Conservation (phyloP, 805 yeast genomes). For the Danielozyma ontarioensis region DNA sequence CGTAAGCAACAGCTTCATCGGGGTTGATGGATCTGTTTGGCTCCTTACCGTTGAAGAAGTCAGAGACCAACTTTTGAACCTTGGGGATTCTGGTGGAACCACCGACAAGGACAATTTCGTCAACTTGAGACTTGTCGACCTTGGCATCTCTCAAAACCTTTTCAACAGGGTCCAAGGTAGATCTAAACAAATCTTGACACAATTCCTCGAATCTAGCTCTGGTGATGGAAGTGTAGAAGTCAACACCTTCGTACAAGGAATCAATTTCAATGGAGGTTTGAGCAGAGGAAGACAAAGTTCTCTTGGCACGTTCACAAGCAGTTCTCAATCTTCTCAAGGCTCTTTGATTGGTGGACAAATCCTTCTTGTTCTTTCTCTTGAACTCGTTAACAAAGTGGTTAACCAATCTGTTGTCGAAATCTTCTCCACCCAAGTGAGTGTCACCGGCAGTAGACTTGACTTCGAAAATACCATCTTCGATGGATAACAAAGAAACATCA, state of each 20-base stretch:
- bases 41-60: constrained; percentile 96
- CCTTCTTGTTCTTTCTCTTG: constrained; percentile 98
- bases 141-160: constrained; percentile 88
- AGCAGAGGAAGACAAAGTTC: constrained; percentile 93
- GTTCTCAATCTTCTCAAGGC: constrained; percentile 98
- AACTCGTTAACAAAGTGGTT: constrained; percentile 90
- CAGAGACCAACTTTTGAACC: constrained; percentile 91
- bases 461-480: constrained; percentile 46
- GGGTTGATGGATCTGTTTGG: constrained; percentile 96
- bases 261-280: constrained; percentile 95
- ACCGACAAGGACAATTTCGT: constrained; percentile 94
- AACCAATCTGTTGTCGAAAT: constrained; percentile 94
- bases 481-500: constrained; percentile 43
- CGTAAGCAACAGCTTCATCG: constrained; percentile 98
- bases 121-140: constrained; percentile 81
- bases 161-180: constrained; percentile 92
- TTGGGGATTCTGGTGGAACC: constrained; percentile 98
- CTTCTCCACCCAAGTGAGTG: constrained; percentile 87
- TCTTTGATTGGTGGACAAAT: constrained; percentile 88
- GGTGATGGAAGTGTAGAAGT: constrained; percentile 92
- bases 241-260: constrained; percentile 90
- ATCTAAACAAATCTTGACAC: constrained; percentile 90
- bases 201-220: constrained; percentile 98
- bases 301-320: constrained; percentile 99
- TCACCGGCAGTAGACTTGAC: constrained; percentile 32